A percentile compares a stretch with the other conserved stretches of the same genome.
Conservation (phyloP, 2,329 filamentous ascomycete genomes). For the Neocucurbitaria cava region DNA sequence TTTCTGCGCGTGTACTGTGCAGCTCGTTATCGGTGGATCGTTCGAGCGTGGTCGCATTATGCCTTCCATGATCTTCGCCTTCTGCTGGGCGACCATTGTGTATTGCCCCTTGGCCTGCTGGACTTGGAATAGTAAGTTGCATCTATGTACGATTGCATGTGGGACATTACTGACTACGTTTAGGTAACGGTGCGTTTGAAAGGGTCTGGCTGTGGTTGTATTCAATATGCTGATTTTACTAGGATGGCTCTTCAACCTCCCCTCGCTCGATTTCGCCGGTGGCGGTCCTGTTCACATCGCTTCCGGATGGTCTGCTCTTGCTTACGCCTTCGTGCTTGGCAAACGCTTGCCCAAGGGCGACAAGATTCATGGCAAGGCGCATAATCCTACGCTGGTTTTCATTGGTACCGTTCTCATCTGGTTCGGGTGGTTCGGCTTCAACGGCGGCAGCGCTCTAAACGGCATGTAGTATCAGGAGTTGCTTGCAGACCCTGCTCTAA, state of each 20-base stretch:
- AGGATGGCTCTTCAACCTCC: constrained; percentile 69
- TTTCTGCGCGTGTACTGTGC: constrained; percentile 67
- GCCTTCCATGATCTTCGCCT: constrained; percentile 68
- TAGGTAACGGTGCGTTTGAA: too few species aligned
- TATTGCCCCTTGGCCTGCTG: constrained; percentile 70
- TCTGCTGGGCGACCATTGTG: constrained; percentile 70
- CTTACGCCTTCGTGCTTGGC: constrained; percentile 69
- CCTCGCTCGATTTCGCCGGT: constrained; percentile 66
- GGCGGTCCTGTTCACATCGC: constrained; percentile 71
- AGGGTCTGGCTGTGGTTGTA: too few species aligned
- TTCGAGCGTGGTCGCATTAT: constrained; percentile 70
- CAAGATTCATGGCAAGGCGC: constrained; percentile 61
- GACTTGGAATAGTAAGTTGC: constrained; percentile 76
- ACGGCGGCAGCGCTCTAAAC: constrained; percentile 61
- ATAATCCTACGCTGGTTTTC: constrained; percentile 69
- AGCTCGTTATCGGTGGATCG: constrained; percentile 70
- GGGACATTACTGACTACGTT: too few species aligned
- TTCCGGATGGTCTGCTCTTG: constrained; percentile 67
- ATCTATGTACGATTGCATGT: too few species aligned
- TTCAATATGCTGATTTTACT: neutral
- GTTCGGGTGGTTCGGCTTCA: constrained; percentile 69
- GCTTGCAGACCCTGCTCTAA: neutral
- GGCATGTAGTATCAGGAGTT: neutral
- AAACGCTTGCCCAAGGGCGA: constrained; percentile 61
- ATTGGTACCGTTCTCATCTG: constrained; percentile 70